These are phyloP conservation scores for Mucor racemosus DNA, from an alignment of 371 early-diverging fungal genomes.

Conservation along the genomic window DNA sequence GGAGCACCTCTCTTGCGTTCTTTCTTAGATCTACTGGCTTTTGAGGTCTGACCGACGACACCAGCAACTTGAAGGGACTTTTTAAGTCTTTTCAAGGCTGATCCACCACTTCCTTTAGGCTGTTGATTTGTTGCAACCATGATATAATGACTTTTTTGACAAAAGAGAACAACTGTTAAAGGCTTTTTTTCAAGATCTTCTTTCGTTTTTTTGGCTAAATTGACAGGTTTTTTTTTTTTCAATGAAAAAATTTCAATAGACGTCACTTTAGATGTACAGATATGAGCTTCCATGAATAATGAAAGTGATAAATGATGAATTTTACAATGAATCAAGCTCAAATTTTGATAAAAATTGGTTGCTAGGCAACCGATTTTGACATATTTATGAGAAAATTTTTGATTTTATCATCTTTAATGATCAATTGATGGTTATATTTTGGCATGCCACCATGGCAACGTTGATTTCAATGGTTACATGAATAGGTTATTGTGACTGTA, in stretches of 20 bases:
- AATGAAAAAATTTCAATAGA: constrained; percentile 14
- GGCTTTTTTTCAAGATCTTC: constrained; percentile 14
- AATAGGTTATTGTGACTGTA: background rate
- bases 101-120: constrained; percentile 52
- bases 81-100: constrained; percentile 83
- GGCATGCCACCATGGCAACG: too few relatives aligned
- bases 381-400: too few relatives aligned
- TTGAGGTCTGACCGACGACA: constrained; percentile 73
- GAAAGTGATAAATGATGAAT: background rate
- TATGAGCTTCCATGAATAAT: background rate
- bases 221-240: constrained; percentile 7
- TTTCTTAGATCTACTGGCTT: constrained; percentile 65
- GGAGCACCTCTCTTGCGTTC: constrained; percentile 66
- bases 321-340: background rate
- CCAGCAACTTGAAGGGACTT: constrained; percentile 76
- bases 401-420: too few relatives aligned
- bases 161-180: background rate
- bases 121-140: constrained; percentile 31
- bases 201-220: background rate
- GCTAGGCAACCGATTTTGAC: too few relatives aligned
- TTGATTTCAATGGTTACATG: background rate
- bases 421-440: background rate
- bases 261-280: constrained; percentile 6
- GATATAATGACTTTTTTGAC: background rate
- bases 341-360: too few relatives aligned